phyloP scores from a whole-genome alignment of 2,329 filamentous ascomycete species.

The Microsporum audouinii region DNA sequence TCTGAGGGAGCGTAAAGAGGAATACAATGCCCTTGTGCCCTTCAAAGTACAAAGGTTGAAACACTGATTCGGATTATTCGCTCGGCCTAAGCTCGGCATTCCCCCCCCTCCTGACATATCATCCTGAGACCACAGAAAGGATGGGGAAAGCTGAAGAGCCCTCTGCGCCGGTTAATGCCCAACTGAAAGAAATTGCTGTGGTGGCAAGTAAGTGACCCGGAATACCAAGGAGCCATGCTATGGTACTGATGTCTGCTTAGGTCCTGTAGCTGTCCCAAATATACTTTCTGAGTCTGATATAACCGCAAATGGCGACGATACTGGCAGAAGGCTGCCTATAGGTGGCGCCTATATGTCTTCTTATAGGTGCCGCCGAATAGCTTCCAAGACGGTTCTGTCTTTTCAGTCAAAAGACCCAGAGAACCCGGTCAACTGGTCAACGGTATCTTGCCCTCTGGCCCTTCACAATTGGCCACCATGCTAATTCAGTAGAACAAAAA shows the following conservation, averaged over 20 bases:
- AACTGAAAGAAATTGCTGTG: background rate
- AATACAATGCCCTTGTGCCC: background rate
- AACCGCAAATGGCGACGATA: background rate
- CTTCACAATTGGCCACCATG: background rate
- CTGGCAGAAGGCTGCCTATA: background rate
- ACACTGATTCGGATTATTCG: background rate
- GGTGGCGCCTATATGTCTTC: background rate
- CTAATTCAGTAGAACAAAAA: conserved; percentile 21
- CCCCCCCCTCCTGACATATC: background rate
- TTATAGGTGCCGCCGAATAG: conserved; percentile 24
- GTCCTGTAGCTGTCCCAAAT: background rate
- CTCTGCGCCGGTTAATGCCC: background rate
- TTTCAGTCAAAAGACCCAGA: conserved; percentile 26
- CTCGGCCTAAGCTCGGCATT: background rate
- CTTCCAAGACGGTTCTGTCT: conserved; percentile 27
- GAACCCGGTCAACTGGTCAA: conserved; percentile 27
- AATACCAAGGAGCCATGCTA: background rate
- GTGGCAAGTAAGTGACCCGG: background rate
- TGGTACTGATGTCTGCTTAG: background rate
- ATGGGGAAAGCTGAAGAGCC: background rate
- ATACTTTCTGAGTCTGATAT: background rate
- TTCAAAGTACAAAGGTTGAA: background rate
- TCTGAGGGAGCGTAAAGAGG: background rate
- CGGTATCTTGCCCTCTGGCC: conserved; percentile 15
- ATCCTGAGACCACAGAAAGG: background rate